These are phyloP conservation scores for Vaccinium myrtillus DNA, from an alignment of 148 eudicot species.

Conservation along the genomic window DNA sequence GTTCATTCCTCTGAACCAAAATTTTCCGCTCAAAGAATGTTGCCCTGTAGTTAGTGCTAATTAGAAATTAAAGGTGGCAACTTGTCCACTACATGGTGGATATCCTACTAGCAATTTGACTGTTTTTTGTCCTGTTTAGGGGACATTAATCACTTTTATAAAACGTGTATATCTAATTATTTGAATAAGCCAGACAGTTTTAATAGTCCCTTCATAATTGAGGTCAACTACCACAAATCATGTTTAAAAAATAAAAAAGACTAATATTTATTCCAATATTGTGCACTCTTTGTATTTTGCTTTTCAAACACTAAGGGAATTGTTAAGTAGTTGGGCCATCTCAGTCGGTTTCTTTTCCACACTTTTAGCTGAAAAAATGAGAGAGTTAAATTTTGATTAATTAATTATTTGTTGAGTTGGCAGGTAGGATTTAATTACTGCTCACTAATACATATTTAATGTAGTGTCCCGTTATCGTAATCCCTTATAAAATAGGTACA, in stretches of 20 bases:
- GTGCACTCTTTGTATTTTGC: neutral
- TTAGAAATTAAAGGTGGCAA: neutral
- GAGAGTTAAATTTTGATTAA: neutral
- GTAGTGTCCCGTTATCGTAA: neutral
- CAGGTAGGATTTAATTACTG: neutral
- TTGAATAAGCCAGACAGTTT: neutral
- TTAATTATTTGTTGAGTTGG: neutral
- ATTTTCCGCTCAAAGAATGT: neutral
- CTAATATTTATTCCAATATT: neutral
- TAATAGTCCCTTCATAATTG: neutral
- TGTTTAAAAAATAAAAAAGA: too few relatives aligned
- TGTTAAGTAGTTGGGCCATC: neutral
- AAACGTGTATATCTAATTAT: neutral
- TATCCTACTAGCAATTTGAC: neutral
- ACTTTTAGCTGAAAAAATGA: neutral
- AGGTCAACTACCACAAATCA: neutral
- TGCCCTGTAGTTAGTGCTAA: constrained; percentile 5
- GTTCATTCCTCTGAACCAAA: neutral
- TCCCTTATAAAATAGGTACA: neutral
- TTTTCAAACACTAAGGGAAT: neutral
- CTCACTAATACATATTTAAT: neutral
- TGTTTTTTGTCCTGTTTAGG: neutral
- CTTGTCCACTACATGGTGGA: neutral
- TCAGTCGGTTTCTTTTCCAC: neutral
- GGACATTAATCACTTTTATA: neutral